Evolutionary conservation across 345 rosid genomes (phyloP), one percentile per base, ranked within the genome.

Genomic region (Turritis glabra): DNA sequence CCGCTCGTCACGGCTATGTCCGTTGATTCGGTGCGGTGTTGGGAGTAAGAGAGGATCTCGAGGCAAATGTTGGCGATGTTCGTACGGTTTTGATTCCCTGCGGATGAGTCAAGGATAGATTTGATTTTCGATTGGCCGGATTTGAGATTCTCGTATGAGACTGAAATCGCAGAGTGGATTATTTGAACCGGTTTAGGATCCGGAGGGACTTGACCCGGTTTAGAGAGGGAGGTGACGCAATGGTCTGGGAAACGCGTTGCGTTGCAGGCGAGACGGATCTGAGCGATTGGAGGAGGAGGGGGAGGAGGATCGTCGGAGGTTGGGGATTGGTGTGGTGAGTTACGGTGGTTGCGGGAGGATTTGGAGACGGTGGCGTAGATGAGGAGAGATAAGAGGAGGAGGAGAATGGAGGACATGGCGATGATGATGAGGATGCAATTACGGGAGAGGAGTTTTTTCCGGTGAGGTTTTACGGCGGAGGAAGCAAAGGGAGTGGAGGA

Each of bases 111-210:
- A 2, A 88, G 82, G 63, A 94, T 81, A 5, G 86, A 72, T 48
- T 80, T 55, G 54, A 84, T 84, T 88, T 87, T 80, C 2, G 85
- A 73, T 46, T 77, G 84, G 26, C 89, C 90, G 22, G 83, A 75
- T 23, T 77, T 74, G 70, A 92, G 97, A 77, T 79, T 85, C 7
- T 74, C 63, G 52, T 75, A 55, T 67, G 98, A 88, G 43, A 83
- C 76, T 32, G 80, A 71, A 58, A 94, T 76, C 12, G 98, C 89
- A 0, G 96, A 85, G 40, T 81, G 86, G 81, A 90, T 83, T 61
- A 88, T 73, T 50, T 87, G 85, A 26, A 83, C 63, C 1, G 97
- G 81, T 43, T 84, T 85, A 5, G 97, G 87, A 35, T 81, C 80
- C 2, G 76, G 71, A 47, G 87, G 89, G 71, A 85, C 80, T 1